Evolutionary conservation across 2,329 filamentous ascomycete species (phyloP), one percentile per base, ranked within the genome.

Genomic region (Sclerotinia nivalis): DNA sequence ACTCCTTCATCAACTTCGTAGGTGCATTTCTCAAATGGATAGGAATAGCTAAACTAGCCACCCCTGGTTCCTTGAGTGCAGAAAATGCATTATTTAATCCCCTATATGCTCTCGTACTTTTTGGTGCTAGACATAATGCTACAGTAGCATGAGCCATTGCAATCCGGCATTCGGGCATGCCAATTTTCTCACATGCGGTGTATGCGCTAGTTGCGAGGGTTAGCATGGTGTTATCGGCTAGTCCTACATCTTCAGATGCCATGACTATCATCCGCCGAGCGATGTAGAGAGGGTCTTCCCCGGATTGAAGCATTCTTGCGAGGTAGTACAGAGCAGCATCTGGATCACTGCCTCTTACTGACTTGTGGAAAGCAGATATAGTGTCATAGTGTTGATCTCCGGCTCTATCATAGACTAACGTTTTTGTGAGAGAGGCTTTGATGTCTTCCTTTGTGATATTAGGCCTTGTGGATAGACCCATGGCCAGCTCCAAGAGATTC

Each of bases 351-450:
- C 96, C 96, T 59, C 96, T 91, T 13, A 98, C 90, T 2, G 93
- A 93, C 77, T 99, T 99, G 85, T 98, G 96, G 76, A 98, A 96
- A 43, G 96, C 96, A 0, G 93, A 97, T 77, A 99, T 98, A 67
- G 92, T 96, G 78, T 99, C 95, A 82, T 98, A 99, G 81, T 98
- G 96, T 79, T 97, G 93, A 80, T 99, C 96, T 66, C 96, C 95
- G 0, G 92, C 92, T 68, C 96, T 89, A 80, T 99, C 96, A 81
- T 98, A 98, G 20, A 98, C 93, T 1, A 98, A 84, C 0, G 95
- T 98, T 78, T 94, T 94, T 2, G 95, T 98, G 13, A 99, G 84
- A 2, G 91, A 87, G 1, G 88, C 84, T 78, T 97, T 97, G 78
- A 99, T 88, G 70, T 89, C 87, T 8, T 91, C 89, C 72, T 90